phyloP scores from a whole-genome alignment of 2,329 filamentous ascomycete genomes.

The Colletotrichum neosansevieriae region DNA sequence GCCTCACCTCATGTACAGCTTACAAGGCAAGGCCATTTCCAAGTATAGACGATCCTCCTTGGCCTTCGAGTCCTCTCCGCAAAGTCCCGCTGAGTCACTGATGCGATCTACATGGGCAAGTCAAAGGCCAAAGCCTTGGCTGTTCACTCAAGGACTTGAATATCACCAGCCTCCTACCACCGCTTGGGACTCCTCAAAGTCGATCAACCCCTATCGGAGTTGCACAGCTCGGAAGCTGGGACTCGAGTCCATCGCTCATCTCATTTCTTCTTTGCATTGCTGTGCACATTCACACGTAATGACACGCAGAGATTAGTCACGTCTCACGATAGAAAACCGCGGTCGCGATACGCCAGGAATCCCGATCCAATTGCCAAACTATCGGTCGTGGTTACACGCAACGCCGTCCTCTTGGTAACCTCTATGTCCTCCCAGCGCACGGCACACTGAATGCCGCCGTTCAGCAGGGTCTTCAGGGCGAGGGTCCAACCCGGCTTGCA shows the following conservation, averaged over 20 bases:
- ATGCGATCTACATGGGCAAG: conserved; percentile 16
- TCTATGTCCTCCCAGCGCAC: conserved; percentile 16
- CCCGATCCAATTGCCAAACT: conserved; percentile 24
- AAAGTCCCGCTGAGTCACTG: conserved; percentile 32
- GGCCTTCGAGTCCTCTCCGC: conserved; percentile 22
- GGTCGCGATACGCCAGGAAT: conserved; percentile 26
- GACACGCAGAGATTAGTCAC: conserved; percentile 19
- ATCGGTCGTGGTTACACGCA: conserved; percentile 26
- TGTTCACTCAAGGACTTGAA: not conserved
- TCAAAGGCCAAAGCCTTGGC: conserved; percentile 29
- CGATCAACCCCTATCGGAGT: conserved; percentile 15
- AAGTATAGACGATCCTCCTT: conserved; percentile 37
- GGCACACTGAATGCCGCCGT: conserved; percentile 28
- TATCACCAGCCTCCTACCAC: conserved; percentile 9
- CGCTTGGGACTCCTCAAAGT: not conserved
- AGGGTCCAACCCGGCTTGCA: conserved; percentile 10
- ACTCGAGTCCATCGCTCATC: conserved; percentile 1
- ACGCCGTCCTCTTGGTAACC: conserved; percentile 19
- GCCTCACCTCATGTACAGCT: conserved; percentile 11
- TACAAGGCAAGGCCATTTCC: conserved; percentile 31
- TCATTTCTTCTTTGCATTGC: conserved; percentile 7
- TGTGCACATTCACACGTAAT: conserved; percentile 20
- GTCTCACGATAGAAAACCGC: not conserved
- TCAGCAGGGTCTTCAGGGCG: conserved; percentile 20
- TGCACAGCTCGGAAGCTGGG: not conserved